A percentile compares a stretch with the other conserved stretches of the same genome.
Evolutionary conservation across 495 filamentous ascomycete species (phyloP).

Genomic region (Xylaria cubensis): DNA sequence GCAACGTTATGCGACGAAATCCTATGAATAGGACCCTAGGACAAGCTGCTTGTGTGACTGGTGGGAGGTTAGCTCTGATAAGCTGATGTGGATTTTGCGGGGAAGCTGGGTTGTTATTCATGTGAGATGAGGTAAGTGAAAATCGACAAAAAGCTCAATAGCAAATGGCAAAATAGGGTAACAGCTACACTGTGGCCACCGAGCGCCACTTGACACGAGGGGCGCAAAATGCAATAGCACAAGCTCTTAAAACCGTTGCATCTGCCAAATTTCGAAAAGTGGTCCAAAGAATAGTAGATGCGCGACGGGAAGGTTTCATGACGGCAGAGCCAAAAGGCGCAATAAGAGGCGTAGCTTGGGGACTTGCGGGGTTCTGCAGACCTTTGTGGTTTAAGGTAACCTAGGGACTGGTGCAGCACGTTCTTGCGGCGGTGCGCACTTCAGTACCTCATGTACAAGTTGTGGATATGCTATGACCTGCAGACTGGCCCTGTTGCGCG

Average conservation of each 20-base stretch:
- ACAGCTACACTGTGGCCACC: not conserved
- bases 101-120: conserved; percentile 37
- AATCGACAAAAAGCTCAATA: conserved; percentile 30
- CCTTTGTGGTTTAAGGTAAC: conserved; percentile 19
- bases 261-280: conserved; percentile 37
- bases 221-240: conserved; percentile 28
- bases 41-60: conserved; percentile 20
- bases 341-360: conserved; percentile 37
- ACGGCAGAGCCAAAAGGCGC: not conserved
- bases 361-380: conserved; percentile 43
- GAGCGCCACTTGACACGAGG: conserved; percentile 18
- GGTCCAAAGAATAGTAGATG: conserved; percentile 35
- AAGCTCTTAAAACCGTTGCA: conserved; percentile 39
- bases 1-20: conserved; percentile 18
- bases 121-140: conserved; percentile 37
- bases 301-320: conserved; percentile 31
- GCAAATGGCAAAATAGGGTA: not conserved
- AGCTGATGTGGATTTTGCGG: conserved; percentile 37
- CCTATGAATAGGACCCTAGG: conserved; percentile 2
- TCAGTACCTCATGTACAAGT: conserved; percentile 16
- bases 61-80: conserved; percentile 42
- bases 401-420: conserved; percentile 17
- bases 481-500: conserved; percentile 18
- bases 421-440: conserved; percentile 10
- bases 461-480: conserved; percentile 20